Evolutionary conservation across 2,329 filamentous ascomycete species (phyloP), one percentile per base, ranked within the genome.

Genomic region (Bipolaris bicolor): DNA sequence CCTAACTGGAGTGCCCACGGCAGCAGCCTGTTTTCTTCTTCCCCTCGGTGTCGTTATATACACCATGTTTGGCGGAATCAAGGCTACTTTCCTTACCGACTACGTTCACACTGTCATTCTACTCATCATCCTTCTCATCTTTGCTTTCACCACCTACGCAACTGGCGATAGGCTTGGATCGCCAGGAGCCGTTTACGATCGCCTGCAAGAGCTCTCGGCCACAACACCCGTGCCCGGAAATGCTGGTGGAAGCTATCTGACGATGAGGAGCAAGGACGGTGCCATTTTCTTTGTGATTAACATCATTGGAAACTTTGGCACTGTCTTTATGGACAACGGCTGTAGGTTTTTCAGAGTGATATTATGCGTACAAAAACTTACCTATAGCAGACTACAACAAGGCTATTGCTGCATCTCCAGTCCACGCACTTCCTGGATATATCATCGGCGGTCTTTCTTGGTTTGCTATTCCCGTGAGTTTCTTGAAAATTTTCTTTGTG

Each of bases 281-380:
- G 90, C 86, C 34, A 91, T 95, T 49, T 96, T 96, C 81, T 96
- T 96, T 74, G 87, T 96, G 24, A 96, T 96, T 78, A 96, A 96
- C 77, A 88, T 91, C 37, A 88, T 93, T 44, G 91, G 91, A 33
- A 93, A 92, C 77, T 95, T 93, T 55, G 89, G 81, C 2, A 92
- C 90, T 0, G 90, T 95, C 2, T 96, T 96, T 79, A 82, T 92
- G 49, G 92, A 96, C 70, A 93, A 94, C 60, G 88, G 77, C 57
- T 96, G 95, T 57, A 44, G 49, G 56, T 55, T 15, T 26, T 16
- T 9, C 2, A 2, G 1, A 7, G 1, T 16, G 9, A 7, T 6
- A 13, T 4, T 16, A 7, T 4, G n/a, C 5, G 22, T 39, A 6
- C 39, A n/a, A 10, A 36, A 16, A 15, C 44, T 62, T 33, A 68